These are phyloP conservation scores for Penicillium sp. DNA, from an alignment of 2,329 filamentous ascomycete genomes.

Conservation along the genomic window DNA sequence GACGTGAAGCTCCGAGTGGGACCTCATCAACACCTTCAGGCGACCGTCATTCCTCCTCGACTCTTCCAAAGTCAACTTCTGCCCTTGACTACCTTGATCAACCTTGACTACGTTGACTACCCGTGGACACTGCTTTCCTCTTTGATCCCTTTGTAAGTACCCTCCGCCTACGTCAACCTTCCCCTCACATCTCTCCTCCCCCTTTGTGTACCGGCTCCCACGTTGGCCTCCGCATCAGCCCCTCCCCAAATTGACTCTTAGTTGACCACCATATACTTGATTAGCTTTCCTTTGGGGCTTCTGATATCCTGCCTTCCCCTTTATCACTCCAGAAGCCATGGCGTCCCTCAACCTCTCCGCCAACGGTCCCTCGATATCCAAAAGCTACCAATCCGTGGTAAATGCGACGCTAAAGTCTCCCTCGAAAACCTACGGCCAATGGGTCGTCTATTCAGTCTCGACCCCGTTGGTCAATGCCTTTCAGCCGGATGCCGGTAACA, in stretches of 20 bases:
- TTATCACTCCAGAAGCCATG: conserved; percentile 48
- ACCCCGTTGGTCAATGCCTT: conserved; percentile 90
- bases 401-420: conserved; percentile 54
- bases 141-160: not conserved
- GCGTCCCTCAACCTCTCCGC: conserved; percentile 73
- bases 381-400: conserved; percentile 67
- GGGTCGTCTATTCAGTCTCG: conserved; percentile 90
- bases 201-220: not conserved
- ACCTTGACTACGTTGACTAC: not conserved
- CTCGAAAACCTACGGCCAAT: conserved; percentile 82
- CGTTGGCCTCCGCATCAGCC: not conserved
- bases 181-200: not conserved
- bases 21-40: not conserved
- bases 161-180: conserved; percentile 8
- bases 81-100: too few relatives aligned
- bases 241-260: not conserved
- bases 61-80: not conserved
- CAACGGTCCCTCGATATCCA: conserved; percentile 72
- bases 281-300: not conserved
- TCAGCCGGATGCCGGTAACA: conserved; percentile 70
- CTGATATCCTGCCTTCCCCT: not conserved
- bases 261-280: not conserved
- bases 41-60: conserved; percentile 7
- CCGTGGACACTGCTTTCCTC: not conserved
- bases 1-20: conserved; percentile 2